A percentile compares a stretch with the other conserved stretches of the same genome.
phyloP scores from a whole-genome alignment of 768 basidiomycete genomes.

The Sarcomyxa edulis region DNA sequence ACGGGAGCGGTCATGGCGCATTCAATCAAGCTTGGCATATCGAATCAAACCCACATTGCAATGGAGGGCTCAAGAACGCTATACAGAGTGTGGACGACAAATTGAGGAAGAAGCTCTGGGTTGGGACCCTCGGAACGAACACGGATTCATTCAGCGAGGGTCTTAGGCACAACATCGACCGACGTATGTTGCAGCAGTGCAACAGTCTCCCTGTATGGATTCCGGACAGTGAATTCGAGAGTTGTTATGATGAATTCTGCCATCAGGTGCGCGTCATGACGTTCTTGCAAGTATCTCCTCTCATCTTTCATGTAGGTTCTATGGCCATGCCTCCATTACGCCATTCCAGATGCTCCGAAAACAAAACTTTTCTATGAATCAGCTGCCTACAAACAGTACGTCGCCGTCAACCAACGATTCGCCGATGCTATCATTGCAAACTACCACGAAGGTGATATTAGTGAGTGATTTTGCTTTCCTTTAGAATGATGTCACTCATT shows the following conservation, averaged over 20 bases:
- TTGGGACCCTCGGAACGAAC: slow-evolving; percentile 71
- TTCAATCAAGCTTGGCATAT: slow-evolving; percentile 35
- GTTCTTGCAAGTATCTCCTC: slow-evolving; percentile 12
- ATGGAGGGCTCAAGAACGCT: slow-evolving; percentile 83
- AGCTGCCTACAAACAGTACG: slow-evolving; percentile 79
- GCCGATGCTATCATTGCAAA: slow-evolving; percentile 76
- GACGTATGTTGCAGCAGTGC: slow-evolving; percentile 34
- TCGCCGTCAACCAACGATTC: slow-evolving; percentile 86
- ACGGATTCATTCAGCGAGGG: slow-evolving; percentile 61
- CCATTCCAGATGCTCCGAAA: slow-evolving; percentile 83
- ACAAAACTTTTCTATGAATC: slow-evolving; percentile 79
- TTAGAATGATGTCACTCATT: background rate
- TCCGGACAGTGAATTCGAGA: slow-evolving; percentile 71
- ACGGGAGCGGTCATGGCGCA: slow-evolving; percentile 8
- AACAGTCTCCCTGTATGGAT: slow-evolving; percentile 67
- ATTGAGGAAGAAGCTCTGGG: slow-evolving; percentile 44
- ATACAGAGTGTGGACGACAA: slow-evolving; percentile 61
- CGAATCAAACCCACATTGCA: slow-evolving; percentile 65
- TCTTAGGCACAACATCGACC: slow-evolving; percentile 51
- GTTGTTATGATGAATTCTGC: slow-evolving; percentile 83
- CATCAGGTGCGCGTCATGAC: slow-evolving; percentile 53
- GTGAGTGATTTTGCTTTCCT: slow-evolving; percentile 20
- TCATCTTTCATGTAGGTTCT: slow-evolving; percentile 40
- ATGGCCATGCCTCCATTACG: slow-evolving; percentile 86
- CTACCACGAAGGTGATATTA: slow-evolving; percentile 87